Percentiles rank a stretch among this genome's conserved stretches.
Evolutionary conservation across 345 rosid genomes (phyloP).

Genomic region (Alliaria petiolata): DNA sequence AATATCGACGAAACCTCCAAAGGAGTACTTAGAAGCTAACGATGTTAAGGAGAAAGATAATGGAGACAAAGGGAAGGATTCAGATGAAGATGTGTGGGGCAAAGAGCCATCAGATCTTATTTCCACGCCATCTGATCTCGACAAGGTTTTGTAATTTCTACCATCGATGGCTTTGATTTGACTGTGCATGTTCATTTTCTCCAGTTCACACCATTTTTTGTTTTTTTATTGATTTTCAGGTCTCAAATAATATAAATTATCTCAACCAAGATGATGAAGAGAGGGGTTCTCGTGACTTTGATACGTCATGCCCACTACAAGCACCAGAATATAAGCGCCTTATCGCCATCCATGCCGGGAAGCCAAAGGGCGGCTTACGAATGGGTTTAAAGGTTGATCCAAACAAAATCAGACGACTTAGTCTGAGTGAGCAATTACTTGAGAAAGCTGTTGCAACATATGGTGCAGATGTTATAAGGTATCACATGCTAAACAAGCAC

Average conservation of each 20-base stretch:
- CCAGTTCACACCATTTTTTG: neutral
- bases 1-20: conserved; percentile 69
- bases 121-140: conserved; percentile 38
- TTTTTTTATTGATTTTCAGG: conserved; percentile 8
- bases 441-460: conserved; percentile 36
- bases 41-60: conserved; percentile 32
- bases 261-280: conserved; percentile 25
- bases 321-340: conserved; percentile 37
- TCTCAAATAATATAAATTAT: neutral
- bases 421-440: conserved; percentile 37
- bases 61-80: conserved; percentile 40
- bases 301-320: conserved; percentile 20
- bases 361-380: conserved; percentile 34
- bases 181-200: neutral
- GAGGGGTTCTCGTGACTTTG: conserved; percentile 20
- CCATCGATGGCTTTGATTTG: neutral
- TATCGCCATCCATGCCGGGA: conserved; percentile 37
- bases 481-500: neutral
- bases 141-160: conserved; percentile 27
- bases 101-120: conserved; percentile 44
- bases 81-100: conserved; percentile 48
- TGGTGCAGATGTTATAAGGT: conserved; percentile 37
- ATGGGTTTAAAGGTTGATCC: conserved; percentile 37
- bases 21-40: conserved; percentile 43
- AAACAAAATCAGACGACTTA: conserved; percentile 34